Conservation (phyloP, 2,329 filamentous ascomycete species). For the Fusarium sp. region DNA sequence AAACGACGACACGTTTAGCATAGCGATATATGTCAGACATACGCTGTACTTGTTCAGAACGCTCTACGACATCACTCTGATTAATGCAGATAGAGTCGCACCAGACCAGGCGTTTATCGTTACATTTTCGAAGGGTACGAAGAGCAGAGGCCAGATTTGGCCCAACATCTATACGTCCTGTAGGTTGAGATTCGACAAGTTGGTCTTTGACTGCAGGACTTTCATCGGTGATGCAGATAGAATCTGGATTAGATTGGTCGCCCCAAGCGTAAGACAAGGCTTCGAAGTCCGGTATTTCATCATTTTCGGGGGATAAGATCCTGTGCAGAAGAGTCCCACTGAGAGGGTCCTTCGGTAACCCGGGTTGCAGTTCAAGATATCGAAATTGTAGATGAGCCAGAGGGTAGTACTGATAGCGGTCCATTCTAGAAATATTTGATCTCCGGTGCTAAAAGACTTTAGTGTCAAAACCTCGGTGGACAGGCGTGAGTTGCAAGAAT, state of each 20-base stretch:
- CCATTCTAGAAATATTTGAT: background rate
- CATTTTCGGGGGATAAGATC: background rate
- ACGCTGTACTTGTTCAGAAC: background rate
- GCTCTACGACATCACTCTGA: background rate
- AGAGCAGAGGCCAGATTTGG: constrained; percentile 12
- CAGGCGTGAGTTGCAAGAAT: too few species aligned
- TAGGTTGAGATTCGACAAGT: too few species aligned
- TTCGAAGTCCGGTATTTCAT: background rate
- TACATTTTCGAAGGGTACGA: background rate
- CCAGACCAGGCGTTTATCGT: background rate
- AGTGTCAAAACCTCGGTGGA: too few species aligned
- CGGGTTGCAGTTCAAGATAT: background rate
- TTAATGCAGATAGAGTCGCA: constrained; percentile 18
- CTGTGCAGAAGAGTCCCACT: background rate
- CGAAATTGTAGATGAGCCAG: background rate
- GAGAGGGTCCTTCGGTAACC: background rate
- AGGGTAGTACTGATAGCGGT: background rate
- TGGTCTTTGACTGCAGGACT: too few species aligned
- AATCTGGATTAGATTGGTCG: background rate
- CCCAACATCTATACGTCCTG: background rate
- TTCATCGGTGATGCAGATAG: background rate
- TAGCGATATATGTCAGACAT: constrained; percentile 5
- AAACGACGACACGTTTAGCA: background rate
- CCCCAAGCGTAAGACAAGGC: constrained; percentile 14
- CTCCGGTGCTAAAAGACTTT: too few species aligned